Percentiles rank a stretch among this genome's conserved stretches.
Conservation (phyloP, 148 eudicot genomes). For the Fagopyrum tataricum region DNA sequence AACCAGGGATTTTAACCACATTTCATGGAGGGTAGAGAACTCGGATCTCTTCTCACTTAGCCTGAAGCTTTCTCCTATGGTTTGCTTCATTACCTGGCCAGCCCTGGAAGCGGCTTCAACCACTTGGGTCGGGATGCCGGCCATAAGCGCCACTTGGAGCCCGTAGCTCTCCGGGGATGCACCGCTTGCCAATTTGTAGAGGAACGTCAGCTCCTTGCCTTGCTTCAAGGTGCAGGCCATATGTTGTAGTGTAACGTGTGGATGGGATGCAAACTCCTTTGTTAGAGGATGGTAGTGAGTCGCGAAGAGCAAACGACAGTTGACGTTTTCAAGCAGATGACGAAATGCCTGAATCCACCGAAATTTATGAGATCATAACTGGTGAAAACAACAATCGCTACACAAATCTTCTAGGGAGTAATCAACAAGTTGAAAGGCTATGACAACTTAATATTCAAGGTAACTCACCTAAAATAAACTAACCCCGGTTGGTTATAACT, state of each 20-base stretch:
- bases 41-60: constrained; percentile 72
- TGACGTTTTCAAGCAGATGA: constrained; percentile 82
- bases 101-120: constrained; percentile 66
- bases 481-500: no score
- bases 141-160: constrained; percentile 91
- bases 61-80: constrained; percentile 61
- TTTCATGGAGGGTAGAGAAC: constrained; percentile 83
- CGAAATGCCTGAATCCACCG: constrained; percentile 62
- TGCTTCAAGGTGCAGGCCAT: constrained; percentile 74
- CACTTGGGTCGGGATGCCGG: constrained; percentile 72
- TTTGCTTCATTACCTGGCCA: constrained; percentile 57
- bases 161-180: constrained; percentile 96
- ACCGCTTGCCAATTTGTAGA: constrained; percentile 70
- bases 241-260: constrained; percentile 73
- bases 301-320: constrained; percentile 87
- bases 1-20: constrained; percentile 57
- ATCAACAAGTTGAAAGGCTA: no score
- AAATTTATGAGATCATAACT: neutral
- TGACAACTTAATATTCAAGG: no score
- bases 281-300: constrained; percentile 96
- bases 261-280: constrained; percentile 89
- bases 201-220: constrained; percentile 53
- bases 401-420: no score
- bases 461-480: no score
- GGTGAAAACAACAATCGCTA: neutral